Evolutionary conservation across 805 yeast genomes (phyloP).

Genomic region (Pichia nakasei): DNA sequence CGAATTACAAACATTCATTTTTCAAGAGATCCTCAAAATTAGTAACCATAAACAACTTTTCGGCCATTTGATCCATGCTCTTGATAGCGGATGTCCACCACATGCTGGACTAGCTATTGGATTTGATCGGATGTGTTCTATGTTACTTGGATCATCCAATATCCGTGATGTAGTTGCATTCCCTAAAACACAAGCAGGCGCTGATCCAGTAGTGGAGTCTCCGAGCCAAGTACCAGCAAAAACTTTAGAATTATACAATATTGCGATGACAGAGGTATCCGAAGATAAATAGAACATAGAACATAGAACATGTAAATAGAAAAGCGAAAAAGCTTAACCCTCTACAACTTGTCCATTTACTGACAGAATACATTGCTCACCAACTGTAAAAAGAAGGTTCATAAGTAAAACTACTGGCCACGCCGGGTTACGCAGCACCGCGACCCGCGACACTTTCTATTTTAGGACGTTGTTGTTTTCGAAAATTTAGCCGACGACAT

Average conservation of each 20-base stretch:
- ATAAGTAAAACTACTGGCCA: neutral
- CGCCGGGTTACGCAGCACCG: neutral
- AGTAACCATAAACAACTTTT: constrained; percentile 52
- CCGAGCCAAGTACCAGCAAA: constrained; percentile 57
- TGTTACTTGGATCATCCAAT: constrained; percentile 67
- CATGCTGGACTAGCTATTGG: constrained; percentile 98
- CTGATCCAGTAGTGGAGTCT: constrained; percentile 79
- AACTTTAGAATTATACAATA: constrained; percentile 47
- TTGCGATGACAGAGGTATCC: constrained; percentile 17
- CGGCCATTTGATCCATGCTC: constrained; percentile 78
- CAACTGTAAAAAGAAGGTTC: neutral
- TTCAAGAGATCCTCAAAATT: constrained; percentile 56
- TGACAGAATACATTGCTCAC: neutral
- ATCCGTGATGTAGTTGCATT: constrained; percentile 93
- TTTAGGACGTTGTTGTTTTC: neutral
- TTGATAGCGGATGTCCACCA: constrained; percentile 93
- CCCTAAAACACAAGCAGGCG: constrained; percentile 86
- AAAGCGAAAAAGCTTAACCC: too few relatives aligned
- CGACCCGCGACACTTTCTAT: neutral
- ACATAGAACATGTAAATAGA: neutral
- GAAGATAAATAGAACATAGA: neutral
- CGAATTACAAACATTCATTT: constrained; percentile 62
- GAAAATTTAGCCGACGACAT: neutral
- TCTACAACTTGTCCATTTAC: neutral
- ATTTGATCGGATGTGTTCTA: constrained; percentile 86